Evolutionary conservation across 2,329 filamentous ascomycete genomes (phyloP).

Genomic region (Phaeosphaeria sp.): DNA sequence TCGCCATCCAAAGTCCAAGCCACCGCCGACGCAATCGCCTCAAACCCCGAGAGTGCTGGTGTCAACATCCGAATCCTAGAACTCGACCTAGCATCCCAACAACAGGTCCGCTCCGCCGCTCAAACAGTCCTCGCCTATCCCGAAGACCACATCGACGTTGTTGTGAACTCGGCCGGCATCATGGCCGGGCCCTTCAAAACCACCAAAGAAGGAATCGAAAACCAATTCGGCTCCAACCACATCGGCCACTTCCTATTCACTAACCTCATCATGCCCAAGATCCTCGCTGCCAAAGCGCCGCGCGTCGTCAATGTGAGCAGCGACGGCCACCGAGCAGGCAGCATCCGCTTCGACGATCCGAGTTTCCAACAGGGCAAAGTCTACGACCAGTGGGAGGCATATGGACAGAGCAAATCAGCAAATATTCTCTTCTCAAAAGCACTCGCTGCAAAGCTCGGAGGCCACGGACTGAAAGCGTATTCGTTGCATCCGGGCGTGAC

Average conservation of each 20-base stretch:
- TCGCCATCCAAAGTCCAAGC: slow-evolving; percentile 49
- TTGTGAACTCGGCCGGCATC: slow-evolving; percentile 51
- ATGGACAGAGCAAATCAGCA: slow-evolving; percentile 61
- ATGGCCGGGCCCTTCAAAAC: slow-evolving; percentile 41
- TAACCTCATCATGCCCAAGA: slow-evolving; percentile 53
- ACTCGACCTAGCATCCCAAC: slow-evolving; percentile 48
- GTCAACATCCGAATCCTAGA: slow-evolving; percentile 40
- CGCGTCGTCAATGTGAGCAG: slow-evolving; percentile 54
- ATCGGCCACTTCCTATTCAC: slow-evolving; percentile 57
- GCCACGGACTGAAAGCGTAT: slow-evolving; percentile 30
- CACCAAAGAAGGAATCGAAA: slow-evolving; percentile 46
- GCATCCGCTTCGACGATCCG: slow-evolving; percentile 53
- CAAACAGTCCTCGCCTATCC: slow-evolving; percentile 32
- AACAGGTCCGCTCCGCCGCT: slow-evolving; percentile 44
- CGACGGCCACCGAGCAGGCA: slow-evolving; percentile 47
- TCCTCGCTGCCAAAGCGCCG: slow-evolving; percentile 40
- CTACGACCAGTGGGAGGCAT: slow-evolving; percentile 54
- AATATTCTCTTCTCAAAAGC: slow-evolving; percentile 49
- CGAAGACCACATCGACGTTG: slow-evolving; percentile 49
- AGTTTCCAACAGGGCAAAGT: slow-evolving; percentile 51
- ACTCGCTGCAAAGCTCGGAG: slow-evolving; percentile 29
- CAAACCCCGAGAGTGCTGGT: slow-evolving; percentile 33
- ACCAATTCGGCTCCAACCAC: slow-evolving; percentile 57
- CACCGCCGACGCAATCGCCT: slow-evolving; percentile 47
- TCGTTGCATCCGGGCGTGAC: slow-evolving; percentile 40